Evolutionary conservation across 1,284 basidiomycete species (phyloP).

Genomic region (Boletus mariae): DNA sequence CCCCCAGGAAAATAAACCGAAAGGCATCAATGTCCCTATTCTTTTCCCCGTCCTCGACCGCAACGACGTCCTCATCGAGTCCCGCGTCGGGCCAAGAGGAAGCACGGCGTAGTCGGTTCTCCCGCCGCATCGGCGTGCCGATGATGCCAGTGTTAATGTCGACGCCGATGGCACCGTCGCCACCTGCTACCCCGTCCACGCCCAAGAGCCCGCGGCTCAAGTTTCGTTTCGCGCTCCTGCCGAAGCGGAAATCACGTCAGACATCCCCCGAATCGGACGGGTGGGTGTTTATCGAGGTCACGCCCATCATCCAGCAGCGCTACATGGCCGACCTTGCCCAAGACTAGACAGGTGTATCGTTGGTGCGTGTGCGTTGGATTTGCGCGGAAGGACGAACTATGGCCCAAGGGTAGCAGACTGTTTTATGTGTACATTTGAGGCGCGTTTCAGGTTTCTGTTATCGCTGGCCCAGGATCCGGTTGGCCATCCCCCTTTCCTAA

Average conservation of each 20-base stretch:
- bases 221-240: conserved; percentile 17
- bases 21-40: background rate
- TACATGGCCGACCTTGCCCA: conserved; percentile 13
- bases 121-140: background rate
- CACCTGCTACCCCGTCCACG: conserved; percentile 15
- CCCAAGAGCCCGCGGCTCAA: conserved; percentile 17
- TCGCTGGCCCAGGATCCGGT: background rate
- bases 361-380: background rate
- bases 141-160: background rate
- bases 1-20: conserved; percentile 9
- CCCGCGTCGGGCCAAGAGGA: background rate
- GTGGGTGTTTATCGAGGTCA: conserved; percentile 43
- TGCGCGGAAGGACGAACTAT: background rate
- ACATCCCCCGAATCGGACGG: conserved; percentile 27
- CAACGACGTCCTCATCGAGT: conserved; percentile 2
- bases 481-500: background rate
- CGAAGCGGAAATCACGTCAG: conserved; percentile 25
- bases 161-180: background rate
- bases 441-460: conserved; percentile 1
- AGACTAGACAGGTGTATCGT: background rate
- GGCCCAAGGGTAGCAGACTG: background rate
- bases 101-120: conserved; percentile 10
- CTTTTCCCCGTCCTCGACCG: conserved; percentile 3
- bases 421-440: background rate
- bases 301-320: conserved; percentile 36